These are phyloP conservation scores for Rhizoclosmatium globosum DNA, from an alignment of 192 early-diverging fungal genomes.

Conservation along the genomic window DNA sequence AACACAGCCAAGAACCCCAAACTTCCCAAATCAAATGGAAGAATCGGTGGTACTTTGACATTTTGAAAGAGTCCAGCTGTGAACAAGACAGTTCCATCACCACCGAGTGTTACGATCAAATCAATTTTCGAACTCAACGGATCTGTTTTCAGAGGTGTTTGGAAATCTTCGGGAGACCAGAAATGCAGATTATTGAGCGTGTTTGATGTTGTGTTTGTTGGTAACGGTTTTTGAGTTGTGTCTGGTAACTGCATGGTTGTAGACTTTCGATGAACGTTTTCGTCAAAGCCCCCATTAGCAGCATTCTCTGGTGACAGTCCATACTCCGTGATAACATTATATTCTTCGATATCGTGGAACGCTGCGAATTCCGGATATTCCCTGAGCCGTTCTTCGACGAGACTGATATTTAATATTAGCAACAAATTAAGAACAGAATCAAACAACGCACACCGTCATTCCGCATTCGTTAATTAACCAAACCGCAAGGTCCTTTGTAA, in stretches of 20 bases:
- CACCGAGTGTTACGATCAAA: constrained; percentile 94
- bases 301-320: constrained; percentile 2
- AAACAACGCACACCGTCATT: constrained; percentile 51
- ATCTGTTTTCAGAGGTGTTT: constrained; percentile 4
- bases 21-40: constrained; percentile 91
- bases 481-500: constrained; percentile 48
- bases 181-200: constrained; percentile 13
- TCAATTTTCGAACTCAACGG: constrained; percentile 58
- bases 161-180: constrained; percentile 31
- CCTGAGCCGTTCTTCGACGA: constrained; percentile 40
- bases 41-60: constrained; percentile 81
- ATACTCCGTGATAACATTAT: constrained; percentile 27
- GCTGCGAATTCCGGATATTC: constrained; percentile 39
- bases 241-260: background rate
- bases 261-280: background rate
- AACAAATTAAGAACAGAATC: background rate
- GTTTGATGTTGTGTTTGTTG: background rate
- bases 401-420: background rate
- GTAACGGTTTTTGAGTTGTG: background rate
- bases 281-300: background rate
- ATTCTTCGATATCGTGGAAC: constrained; percentile 22
- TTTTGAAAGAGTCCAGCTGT: constrained; percentile 86
- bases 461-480: constrained; percentile 47
- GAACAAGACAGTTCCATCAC: constrained; percentile 96
- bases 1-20: constrained; percentile 92